These are phyloP conservation scores for Pyrenula aspistea DNA, from an alignment of 495 filamentous ascomycete genomes.

Conservation along the genomic window DNA sequence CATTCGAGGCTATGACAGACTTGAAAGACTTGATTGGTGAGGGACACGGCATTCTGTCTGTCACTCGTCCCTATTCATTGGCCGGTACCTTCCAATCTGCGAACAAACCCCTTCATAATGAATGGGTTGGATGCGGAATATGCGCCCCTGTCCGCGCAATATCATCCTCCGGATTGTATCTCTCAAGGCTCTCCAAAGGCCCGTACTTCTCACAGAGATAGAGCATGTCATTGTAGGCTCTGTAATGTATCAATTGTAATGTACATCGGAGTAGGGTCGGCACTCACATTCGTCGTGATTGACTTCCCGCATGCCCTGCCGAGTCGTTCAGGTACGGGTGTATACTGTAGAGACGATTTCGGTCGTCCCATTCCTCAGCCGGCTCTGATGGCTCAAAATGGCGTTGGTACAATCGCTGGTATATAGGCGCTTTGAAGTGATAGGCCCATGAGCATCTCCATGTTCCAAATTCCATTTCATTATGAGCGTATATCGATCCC, in stretches of 20 bases:
- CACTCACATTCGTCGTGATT: not conserved
- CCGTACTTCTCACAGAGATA: not conserved
- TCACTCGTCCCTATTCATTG: too few species aligned
- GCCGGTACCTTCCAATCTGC: too few species aligned
- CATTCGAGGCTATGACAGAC: too few species aligned
- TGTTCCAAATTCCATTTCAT: constrained; percentile 38
- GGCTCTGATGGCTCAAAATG: constrained; percentile 20
- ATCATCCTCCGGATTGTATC: not conserved
- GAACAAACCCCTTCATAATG: not conserved
- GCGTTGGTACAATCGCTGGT: constrained; percentile 23
- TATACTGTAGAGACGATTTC: constrained; percentile 31
- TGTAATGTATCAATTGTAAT: not conserved
- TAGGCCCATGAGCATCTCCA: constrained; percentile 31
- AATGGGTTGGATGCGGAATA: not conserved
- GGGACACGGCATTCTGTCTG: too few species aligned
- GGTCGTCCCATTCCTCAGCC: constrained; percentile 30
- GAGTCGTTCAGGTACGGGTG: constrained; percentile 3
- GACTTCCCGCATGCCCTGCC: not conserved
- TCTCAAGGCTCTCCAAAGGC: not conserved
- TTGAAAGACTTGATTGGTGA: too few species aligned
- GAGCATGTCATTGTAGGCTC: not conserved
- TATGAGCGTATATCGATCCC: constrained; percentile 33
- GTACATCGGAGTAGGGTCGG: not conserved
- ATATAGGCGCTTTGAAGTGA: constrained; percentile 28
- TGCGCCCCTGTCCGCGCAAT: not conserved